phyloP scores from a whole-genome alignment of 257 asterid species.

The Scutellaria galericulata region DNA sequence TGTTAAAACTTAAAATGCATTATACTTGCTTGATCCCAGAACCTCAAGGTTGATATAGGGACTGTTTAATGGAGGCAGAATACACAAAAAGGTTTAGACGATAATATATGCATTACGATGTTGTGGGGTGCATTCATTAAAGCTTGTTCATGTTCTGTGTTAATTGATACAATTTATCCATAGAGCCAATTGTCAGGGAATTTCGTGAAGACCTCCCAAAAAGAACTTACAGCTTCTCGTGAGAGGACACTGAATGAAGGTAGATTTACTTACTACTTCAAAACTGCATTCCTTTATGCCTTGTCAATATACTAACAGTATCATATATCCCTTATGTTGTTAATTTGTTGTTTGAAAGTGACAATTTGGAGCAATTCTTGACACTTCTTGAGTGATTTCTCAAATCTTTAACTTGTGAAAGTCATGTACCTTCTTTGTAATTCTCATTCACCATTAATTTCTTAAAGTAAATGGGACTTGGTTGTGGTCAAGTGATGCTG shows the following conservation, averaged over 20 bases:
- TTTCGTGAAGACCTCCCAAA: constrained; percentile 54
- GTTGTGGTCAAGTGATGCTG: constrained; percentile 13
- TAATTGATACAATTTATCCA: constrained; percentile 36
- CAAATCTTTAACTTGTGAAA: constrained; percentile 20
- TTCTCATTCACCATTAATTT: not conserved
- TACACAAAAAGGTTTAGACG: not conserved
- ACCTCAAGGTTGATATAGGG: not conserved
- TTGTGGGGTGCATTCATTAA: constrained; percentile 4
- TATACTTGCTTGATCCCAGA: constrained; percentile 9
- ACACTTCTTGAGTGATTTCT: constrained; percentile 9
- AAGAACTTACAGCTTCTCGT: constrained; percentile 55
- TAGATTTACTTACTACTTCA: constrained; percentile 32
- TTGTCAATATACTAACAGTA: constrained; percentile 17
- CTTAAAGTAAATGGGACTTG: constrained; percentile 21
- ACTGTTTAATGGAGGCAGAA: constrained; percentile 16
- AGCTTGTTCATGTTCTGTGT: not conserved
- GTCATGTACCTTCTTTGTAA: not conserved
- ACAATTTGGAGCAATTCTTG: constrained; percentile 15
- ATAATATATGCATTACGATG: constrained; percentile 5
- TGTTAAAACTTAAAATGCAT: not conserved
- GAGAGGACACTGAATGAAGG: constrained; percentile 64
- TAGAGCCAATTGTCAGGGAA: constrained; percentile 71
- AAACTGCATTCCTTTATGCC: constrained; percentile 6
- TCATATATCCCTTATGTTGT: not conserved
- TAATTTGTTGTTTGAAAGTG: constrained; percentile 4